These are phyloP conservation scores for Ensete glaucum DNA, from an alignment of 176 grass and related monocot species.

Conservation along the genomic window DNA sequence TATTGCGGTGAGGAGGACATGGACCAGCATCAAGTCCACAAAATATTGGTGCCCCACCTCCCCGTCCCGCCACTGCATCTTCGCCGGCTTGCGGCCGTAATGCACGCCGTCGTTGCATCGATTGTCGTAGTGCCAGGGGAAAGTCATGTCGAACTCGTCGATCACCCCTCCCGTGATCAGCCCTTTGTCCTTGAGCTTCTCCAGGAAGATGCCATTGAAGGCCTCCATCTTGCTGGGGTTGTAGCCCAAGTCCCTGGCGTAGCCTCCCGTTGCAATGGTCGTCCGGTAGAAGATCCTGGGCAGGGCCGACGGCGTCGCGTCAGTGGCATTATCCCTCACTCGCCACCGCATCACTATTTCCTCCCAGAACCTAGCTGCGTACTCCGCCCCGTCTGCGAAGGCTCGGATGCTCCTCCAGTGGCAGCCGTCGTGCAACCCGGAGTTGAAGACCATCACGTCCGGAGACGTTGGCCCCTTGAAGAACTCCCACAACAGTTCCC, in stretches of 20 bases:
- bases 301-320: background rate
- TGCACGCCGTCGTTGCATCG: constrained; percentile 92
- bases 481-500: constrained; percentile 38
- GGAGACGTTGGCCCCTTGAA: constrained; percentile 54
- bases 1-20: constrained; percentile 95
- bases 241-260: constrained; percentile 79
- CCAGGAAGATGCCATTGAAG: constrained; percentile 64
- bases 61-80: constrained; percentile 64
- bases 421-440: constrained; percentile 80
- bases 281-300: constrained; percentile 89
- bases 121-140: constrained; percentile 97
- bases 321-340: constrained; percentile 19
- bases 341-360: constrained; percentile 27
- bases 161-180: constrained; percentile 63
- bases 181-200: constrained; percentile 51
- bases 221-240: constrained; percentile 97
- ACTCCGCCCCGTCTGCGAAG: constrained; percentile 41
- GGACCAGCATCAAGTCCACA: constrained; percentile 85
- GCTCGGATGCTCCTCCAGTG: constrained; percentile 66
- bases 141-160: constrained; percentile 93
- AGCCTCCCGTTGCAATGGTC: constrained; percentile 66
- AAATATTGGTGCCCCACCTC: constrained; percentile 91
- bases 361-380: constrained; percentile 64
- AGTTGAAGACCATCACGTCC: constrained; percentile 68
- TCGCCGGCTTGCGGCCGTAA: constrained; percentile 68